Evolutionary conservation across 2,329 filamentous ascomycete species (phyloP).

Genomic region (Pyrenophora graminea): DNA sequence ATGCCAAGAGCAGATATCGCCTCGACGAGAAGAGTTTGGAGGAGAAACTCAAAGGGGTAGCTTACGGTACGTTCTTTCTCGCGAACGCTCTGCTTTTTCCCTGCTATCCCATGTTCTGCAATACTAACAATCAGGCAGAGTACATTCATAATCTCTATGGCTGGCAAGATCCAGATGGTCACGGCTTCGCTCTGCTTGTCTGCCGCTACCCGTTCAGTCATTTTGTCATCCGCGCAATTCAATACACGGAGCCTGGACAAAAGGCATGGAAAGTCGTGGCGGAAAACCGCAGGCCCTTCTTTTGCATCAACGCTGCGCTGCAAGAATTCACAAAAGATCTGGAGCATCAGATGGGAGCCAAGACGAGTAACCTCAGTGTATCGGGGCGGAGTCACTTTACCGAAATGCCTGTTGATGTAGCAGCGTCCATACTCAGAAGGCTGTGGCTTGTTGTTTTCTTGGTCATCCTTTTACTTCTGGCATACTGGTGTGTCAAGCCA

Average conservation of each 20-base stretch:
- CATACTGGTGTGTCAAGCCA: too few species aligned
- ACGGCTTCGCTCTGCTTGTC: constrained; percentile 6
- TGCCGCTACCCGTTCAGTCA: not conserved
- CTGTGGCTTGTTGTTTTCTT: too few species aligned
- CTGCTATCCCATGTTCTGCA: not conserved
- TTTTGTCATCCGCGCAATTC: not conserved
- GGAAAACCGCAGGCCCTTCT: not conserved
- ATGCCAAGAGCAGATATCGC: too few species aligned
- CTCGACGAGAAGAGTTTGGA: too few species aligned
- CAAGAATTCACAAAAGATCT: constrained; percentile 9
- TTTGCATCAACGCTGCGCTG: constrained; percentile 1
- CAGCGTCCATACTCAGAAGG: too few species aligned
- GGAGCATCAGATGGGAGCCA: constrained; percentile 4
- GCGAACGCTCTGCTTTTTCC: not conserved
- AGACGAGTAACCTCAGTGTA: not conserved
- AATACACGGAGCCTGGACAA: not conserved
- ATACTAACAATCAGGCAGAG: not conserved
- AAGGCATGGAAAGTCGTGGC: constrained; percentile 4
- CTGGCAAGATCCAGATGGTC: not conserved
- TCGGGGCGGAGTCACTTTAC: too few species aligned
- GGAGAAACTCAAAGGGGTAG: too few species aligned
- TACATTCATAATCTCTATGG: constrained; percentile 1
- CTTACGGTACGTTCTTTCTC: not conserved
- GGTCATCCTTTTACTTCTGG: too few species aligned
- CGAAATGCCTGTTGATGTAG: too few species aligned